These are phyloP conservation scores for Orychophragmus violaceus DNA, from an alignment of 345 rosid species.

Conservation along the genomic window DNA sequence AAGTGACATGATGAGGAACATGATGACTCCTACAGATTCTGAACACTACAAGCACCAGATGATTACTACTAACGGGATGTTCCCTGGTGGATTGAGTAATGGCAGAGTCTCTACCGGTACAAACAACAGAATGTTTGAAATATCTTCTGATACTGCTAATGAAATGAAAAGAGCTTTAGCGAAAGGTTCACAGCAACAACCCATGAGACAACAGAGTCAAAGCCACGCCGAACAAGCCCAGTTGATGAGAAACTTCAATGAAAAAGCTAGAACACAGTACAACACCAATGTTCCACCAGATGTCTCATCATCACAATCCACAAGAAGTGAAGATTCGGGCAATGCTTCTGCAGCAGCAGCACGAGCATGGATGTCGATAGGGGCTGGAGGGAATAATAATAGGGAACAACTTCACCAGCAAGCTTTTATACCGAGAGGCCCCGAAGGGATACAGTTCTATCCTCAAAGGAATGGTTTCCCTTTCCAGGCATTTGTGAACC, in stretches of 20 bases:
- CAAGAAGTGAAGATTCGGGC: constrained; percentile 47
- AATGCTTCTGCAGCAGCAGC: constrained; percentile 72
- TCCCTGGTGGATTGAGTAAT: constrained; percentile 43
- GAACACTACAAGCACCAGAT: constrained; percentile 39
- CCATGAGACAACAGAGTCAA: constrained; percentile 31
- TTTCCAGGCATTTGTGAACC: constrained; percentile 47
- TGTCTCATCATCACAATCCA: constrained; percentile 35
- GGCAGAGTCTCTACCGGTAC: constrained; percentile 37
- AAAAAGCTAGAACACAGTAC: no score
- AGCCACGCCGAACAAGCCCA: constrained; percentile 59
- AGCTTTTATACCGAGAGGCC: constrained; percentile 34
- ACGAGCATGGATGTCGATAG: constrained; percentile 89
- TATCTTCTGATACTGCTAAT: constrained; percentile 37
- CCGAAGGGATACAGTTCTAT: constrained; percentile 48
- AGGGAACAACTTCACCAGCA: constrained; percentile 51
- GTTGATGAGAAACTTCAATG: constrained; percentile 40
- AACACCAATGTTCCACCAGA: no score
- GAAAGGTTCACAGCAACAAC: constrained; percentile 9
- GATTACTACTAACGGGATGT: constrained; percentile 31
- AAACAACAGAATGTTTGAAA: constrained; percentile 34
- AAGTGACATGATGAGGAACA: constrained; percentile 38
- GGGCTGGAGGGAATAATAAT: constrained; percentile 55
- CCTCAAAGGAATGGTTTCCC: constrained; percentile 48
- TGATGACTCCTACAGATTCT: constrained; percentile 33
- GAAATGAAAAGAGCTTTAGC: constrained; percentile 41